These are phyloP conservation scores for Jacaranda mimosifolia DNA, from an alignment of 257 asterid genomes.

Conservation along the genomic window DNA sequence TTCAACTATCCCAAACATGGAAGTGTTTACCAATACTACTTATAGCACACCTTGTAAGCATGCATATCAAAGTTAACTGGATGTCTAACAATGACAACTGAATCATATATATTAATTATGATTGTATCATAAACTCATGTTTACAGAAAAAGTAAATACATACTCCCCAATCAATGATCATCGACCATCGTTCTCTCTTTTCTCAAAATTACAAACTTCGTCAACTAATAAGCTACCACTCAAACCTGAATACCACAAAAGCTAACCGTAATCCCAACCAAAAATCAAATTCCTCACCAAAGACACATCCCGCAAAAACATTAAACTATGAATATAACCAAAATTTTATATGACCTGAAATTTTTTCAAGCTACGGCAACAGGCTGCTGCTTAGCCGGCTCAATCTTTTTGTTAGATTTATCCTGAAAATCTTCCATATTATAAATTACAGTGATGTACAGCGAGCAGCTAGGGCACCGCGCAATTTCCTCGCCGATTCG, in stretches of 20 bases:
- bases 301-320: not conserved
- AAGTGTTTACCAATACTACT: not conserved
- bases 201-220: not conserved
- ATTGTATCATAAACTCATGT: constrained; percentile 1
- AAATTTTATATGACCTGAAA: constrained; percentile 21
- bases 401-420: constrained; percentile 49
- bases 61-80: not conserved
- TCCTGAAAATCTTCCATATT: constrained; percentile 82
- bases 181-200: not conserved
- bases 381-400: constrained; percentile 66
- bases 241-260: constrained; percentile 16
- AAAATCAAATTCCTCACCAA: constrained; percentile 19
- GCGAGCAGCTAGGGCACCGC: constrained; percentile 93
- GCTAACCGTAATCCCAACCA: constrained; percentile 22
- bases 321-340: not conserved
- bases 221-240: not conserved
- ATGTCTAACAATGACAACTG: not conserved
- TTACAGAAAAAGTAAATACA: not conserved
- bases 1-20: not conserved
- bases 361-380: constrained; percentile 73
- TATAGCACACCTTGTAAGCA: not conserved
- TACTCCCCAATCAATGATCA: not conserved
- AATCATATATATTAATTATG: not conserved
- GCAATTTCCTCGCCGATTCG: constrained; percentile 92
- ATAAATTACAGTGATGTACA: constrained; percentile 83